Conservation (phyloP, 2,329 filamentous ascomycete genomes). For the Cercospora brassicicola region DNA sequence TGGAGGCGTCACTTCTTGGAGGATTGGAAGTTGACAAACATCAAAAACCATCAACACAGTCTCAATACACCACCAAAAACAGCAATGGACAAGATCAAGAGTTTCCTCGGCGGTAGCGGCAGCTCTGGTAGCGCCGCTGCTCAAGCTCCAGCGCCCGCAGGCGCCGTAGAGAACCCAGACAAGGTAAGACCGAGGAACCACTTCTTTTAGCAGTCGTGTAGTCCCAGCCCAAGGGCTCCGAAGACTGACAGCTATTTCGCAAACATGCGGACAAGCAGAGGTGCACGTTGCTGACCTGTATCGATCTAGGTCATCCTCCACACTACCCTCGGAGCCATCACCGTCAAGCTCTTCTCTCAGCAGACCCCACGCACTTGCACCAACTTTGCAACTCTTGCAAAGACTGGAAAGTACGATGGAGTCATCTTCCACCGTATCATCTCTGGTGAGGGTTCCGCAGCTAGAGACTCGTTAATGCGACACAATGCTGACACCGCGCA, state of each 20-base stretch:
- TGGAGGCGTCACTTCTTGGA: background rate
- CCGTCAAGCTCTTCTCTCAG: slow-evolving; percentile 36
- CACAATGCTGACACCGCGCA: slow-evolving; percentile 45
- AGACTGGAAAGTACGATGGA: slow-evolving; percentile 39
- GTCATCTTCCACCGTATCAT: slow-evolving; percentile 55
- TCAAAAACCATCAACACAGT: background rate
- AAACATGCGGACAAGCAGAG: background rate
- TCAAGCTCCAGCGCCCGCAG: slow-evolving; percentile 11
- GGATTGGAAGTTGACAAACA: background rate
- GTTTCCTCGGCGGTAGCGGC: slow-evolving; percentile 24
- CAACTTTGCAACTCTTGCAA: slow-evolving; percentile 40
- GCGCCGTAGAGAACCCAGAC: slow-evolving; percentile 10
- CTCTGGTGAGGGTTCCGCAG: slow-evolving; percentile 14
- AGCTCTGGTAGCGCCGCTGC: slow-evolving; percentile 14
- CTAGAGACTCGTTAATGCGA: background rate
- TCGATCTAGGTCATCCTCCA: slow-evolving; percentile 31
- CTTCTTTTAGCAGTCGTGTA: background rate
- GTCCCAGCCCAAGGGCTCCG: background rate
- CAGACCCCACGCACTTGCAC: slow-evolving; percentile 35
- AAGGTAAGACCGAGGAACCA: background rate
- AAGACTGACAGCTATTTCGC: background rate
- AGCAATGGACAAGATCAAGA: slow-evolving; percentile 30
- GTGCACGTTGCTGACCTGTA: background rate
- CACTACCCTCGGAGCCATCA: slow-evolving; percentile 40
- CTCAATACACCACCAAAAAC: background rate